Evolutionary conservation across 1,284 basidiomycete species (phyloP).

Genomic region (Trichosporon faecale): DNA sequence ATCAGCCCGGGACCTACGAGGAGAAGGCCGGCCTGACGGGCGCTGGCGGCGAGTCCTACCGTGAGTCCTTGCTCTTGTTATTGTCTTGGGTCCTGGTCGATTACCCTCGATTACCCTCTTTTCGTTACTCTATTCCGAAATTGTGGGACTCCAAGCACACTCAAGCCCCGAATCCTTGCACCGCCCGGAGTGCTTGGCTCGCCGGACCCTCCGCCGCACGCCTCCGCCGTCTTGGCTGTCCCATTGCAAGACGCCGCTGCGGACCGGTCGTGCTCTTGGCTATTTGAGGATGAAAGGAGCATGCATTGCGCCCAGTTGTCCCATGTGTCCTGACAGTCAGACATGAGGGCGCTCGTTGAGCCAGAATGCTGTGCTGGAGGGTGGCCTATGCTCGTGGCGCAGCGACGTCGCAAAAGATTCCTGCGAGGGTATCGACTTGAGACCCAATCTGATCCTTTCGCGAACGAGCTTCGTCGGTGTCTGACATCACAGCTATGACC

Average conservation of each 20-base stretch:
- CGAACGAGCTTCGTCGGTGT: not conserved
- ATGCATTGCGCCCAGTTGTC: not conserved
- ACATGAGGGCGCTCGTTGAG: not conserved
- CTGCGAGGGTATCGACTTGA: not conserved
- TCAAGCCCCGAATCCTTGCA: not conserved
- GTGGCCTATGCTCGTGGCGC: not conserved
- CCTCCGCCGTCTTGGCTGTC: not conserved
- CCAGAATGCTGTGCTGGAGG: not conserved
- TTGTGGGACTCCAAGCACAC: not conserved
- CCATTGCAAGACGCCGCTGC: not conserved
- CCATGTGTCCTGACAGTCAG: not conserved
- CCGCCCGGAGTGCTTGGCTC: not conserved
- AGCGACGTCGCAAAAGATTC: not conserved
- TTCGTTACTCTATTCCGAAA: not conserved
- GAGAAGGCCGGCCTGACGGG: not conserved
- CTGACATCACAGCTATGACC: slow-evolving; percentile 13
- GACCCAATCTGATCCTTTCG: not conserved
- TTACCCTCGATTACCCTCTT: not conserved
- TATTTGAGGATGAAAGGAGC: not conserved
- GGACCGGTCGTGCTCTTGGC: not conserved
- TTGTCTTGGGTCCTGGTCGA: not conserved
- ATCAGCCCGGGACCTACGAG: not conserved
- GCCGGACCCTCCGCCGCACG: not conserved
- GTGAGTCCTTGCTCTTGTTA: slow-evolving; percentile 1
- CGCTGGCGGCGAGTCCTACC: not conserved